phyloP scores from a whole-genome alignment of 108 stramenopile species.

The Nitzschia inconspicua region DNA sequence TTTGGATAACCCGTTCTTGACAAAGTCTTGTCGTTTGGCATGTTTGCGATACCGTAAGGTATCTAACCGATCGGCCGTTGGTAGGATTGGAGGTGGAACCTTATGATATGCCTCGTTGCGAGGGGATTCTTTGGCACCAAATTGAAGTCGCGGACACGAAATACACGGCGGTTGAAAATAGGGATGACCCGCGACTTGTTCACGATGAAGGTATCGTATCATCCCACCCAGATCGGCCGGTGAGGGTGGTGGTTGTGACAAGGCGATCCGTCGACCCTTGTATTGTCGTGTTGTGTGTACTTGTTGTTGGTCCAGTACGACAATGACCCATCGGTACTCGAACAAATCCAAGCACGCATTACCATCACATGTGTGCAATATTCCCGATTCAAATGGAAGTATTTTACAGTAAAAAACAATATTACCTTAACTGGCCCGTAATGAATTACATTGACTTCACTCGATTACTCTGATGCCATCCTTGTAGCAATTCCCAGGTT shows the following conservation, averaged over 20 bases:
- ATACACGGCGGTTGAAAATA: slow-evolving; percentile 37
- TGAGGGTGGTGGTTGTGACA: slow-evolving; percentile 28
- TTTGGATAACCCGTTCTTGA: slow-evolving; percentile 46
- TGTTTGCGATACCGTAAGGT: slow-evolving; percentile 43
- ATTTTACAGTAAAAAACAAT: too few relatives aligned
- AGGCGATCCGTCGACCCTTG: slow-evolving; percentile 25
- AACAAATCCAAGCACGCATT: too few relatives aligned
- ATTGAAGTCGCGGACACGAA: slow-evolving; percentile 36
- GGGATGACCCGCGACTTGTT: slow-evolving; percentile 22
- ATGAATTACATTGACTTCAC: too few relatives aligned
- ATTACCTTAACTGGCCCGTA: too few relatives aligned
- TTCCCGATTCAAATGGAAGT: too few relatives aligned
- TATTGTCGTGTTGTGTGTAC: too few relatives aligned
- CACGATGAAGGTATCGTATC: slow-evolving; percentile 34
- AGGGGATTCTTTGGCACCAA: slow-evolving; percentile 36
- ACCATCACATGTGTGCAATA: too few relatives aligned
- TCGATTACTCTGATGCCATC: too few relatives aligned
- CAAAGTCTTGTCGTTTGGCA: slow-evolving; percentile 32
- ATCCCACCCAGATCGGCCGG: slow-evolving; percentile 30
- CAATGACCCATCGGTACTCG: too few relatives aligned
- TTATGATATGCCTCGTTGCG: slow-evolving; percentile 1
- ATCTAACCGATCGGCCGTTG: slow-evolving; percentile 31
- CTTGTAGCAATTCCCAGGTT: too few relatives aligned
- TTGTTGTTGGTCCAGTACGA: slow-evolving; percentile 9
- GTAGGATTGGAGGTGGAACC: not conserved